Base-by-base conservation (phyloP, 1,284 basidiomycete species). In the Farysia itapuensis region DNA sequence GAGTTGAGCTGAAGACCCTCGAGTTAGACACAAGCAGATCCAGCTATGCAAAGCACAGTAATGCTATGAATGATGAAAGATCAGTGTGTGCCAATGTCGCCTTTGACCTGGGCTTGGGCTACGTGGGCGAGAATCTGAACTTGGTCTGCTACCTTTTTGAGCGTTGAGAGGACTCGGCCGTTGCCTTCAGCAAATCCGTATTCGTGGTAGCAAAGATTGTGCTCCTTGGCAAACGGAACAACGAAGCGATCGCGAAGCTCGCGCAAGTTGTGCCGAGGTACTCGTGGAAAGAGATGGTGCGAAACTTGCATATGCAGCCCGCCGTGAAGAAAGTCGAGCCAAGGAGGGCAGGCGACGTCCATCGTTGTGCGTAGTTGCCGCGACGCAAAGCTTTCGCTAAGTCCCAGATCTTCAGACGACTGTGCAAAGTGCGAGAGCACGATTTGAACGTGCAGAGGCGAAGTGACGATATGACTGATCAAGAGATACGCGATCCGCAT, bases 391-490 rank as follows among this genome's bases (percentile, higher is more conserved):
- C 89, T 91, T 77, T 98, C 95, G 25, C 81, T 81, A 1, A 90
- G 88, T 2, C 93, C 93, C 19, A 97, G 81, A 74, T 97, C 94
- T 9, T 82, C 87, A 1, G 91, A 93, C 6, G 92, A 92, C 80
- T 95, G 93, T 33, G 90, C 89, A 79, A 95, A 98, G 80, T 98
- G 94, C 3, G 93, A 97, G 18, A 98, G 84, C 1, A 97, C 93
- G 67, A 98, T 98, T 90, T 96, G 74, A 2, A 52, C 39, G 26
- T 54, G 64, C 37, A 94, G 78, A 7, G 91, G 91, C 61, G 88
- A 88, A 8, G 90, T 85, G 18, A 84, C 84, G 22, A 85, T 80
- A 75, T 93, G 87, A 74, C 86, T 89, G 60, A 92, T 82, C 20
- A 91, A 71, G 16, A 93, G 75, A 77, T 88, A 94, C 28, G 79